Evolutionary conservation across 2,329 filamentous ascomycete genomes (phyloP).

Genomic region (Curvularia sp.): DNA sequence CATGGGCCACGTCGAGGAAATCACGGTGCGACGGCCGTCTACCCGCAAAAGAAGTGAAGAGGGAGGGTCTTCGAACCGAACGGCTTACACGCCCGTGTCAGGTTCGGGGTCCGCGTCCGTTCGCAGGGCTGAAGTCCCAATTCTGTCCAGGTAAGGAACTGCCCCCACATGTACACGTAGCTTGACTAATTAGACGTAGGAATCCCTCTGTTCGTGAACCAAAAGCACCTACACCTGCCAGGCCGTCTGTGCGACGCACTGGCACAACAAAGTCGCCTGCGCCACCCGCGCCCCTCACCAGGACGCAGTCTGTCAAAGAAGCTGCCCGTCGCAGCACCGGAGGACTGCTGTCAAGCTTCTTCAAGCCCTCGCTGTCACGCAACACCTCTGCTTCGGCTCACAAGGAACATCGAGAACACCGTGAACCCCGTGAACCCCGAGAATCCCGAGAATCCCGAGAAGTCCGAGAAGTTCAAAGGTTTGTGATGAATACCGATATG

Average conservation of each 20-base stretch:
- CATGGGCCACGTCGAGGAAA: constrained; percentile 39
- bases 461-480: constrained; percentile 1
- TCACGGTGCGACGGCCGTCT: constrained; percentile 38
- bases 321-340: constrained; percentile 42
- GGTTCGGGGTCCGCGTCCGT: constrained; percentile 44
- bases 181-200: constrained; percentile 32
- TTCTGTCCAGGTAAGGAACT: constrained; percentile 38
- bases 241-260: constrained; percentile 41
- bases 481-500: constrained; percentile 20
- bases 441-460: too few species aligned
- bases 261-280: constrained; percentile 40
- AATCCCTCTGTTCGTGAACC: constrained; percentile 40
- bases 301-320: constrained; percentile 39
- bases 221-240: constrained; percentile 28
- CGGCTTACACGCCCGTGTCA: constrained; percentile 42
- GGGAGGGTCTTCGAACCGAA: constrained; percentile 46
- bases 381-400: constrained; percentile 30
- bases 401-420: constrained; percentile 33
- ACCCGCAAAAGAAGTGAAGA: constrained; percentile 43
- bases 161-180: constrained; percentile 17
- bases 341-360: constrained; percentile 44
- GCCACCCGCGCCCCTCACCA: constrained; percentile 32
- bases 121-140: constrained; percentile 40
- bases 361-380: constrained; percentile 36
- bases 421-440: not conserved